Base-by-base conservation (phyloP, 305 asterid genomes). In the Fraxinus nigra region DNA sequence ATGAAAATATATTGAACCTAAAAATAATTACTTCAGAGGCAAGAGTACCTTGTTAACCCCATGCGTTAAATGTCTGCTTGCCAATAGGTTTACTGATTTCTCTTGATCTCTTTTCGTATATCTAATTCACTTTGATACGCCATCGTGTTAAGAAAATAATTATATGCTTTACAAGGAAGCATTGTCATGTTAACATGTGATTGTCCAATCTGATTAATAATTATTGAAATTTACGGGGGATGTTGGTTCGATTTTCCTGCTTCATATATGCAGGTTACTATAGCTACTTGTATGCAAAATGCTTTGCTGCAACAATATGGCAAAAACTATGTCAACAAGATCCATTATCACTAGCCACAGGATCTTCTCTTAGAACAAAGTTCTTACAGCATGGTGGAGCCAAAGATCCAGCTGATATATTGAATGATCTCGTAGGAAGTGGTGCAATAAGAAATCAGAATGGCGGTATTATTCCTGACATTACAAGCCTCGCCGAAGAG, bases 231-330 rank as follows among this genome's bases (percentile, higher is more conserved):
- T 56, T 28, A 67, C 5, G 37, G 74, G n/a, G 37, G 34, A 67
- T 67, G 38, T 10, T 63, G 54, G 28, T 46, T 76, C 61, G 22
- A 26, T 80, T 75, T 32, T 75, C 72, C 59, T 34, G 35, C 24
- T 20, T 54, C 24, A 65, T 72, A 69, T 83, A 75, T 40, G 72
- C 89, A 96, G 99, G 97, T 84, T 96, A 96, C 88, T 94, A 96
- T 86, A 96, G 98, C 91, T 96, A 94, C 94, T 82, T 96, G 94
- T 96, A 94, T 34, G 99, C 99, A 16, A 94, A 86, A 91, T 96
- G 98, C 90, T 93, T 94, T 35, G 89, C 98, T 51, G 87, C 98
- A 75, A 92, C 95, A 18, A 91, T 93, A 81, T 96, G 99, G 99
- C 87, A 90, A 82, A 92, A 87, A 77, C 81, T 87, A 30, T 93